Base-by-base conservation (phyloP, 495 filamentous ascomycete species). In the Symbiotaphrina buchneri region DNA sequence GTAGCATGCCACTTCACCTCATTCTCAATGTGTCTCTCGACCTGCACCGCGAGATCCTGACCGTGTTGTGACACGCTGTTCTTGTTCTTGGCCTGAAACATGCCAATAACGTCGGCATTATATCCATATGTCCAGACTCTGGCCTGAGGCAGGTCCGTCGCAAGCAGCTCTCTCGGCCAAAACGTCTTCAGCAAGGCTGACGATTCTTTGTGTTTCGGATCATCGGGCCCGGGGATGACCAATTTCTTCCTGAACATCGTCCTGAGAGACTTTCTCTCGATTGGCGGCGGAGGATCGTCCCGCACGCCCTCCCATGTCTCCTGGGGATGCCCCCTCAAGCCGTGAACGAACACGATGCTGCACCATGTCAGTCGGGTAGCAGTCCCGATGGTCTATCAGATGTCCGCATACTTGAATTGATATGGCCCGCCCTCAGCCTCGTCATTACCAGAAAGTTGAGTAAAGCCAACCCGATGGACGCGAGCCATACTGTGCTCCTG, bases 81-180 rank as follows among this genome's bases (percentile, higher is more conserved):
- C 40, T 47, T 34, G 35, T 49, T 54, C 37, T 44, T 48, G 6
- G 47, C 39, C 36, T 45, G 24, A 23, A 54, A 51, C 10, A 48
- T 14, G 10, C 42, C 49, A 27, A 53, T 45, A 4, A 48, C 40
- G 27, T 56, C 49, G 16, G 53, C 51, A 35, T 58, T 49, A 33
- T 59, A 59, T 10, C 54, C 54, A 32, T 49, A 59, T 16, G 49
- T 53, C 39, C 50, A 51, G 10, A 55, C 44, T 29, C 48, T 42
- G 14, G 54, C 51, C 21, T 51, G 30, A 16, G 51, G 46, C 2
- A 58, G 31, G 32, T 56, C 50, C 3, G 41, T 8, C 4, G 28
- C 30, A 23, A 59, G 50, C 22, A 45, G 49, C 13, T 47, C 36
- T n/a, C 41, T 30, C 6, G 52, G 52, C 53, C 52, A 58, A 34